Evolutionary conservation across 352 stramenopile genomes (phyloP), one percentile per base, ranked within the genome.

Genomic region (Lagenidium giganteum): DNA sequence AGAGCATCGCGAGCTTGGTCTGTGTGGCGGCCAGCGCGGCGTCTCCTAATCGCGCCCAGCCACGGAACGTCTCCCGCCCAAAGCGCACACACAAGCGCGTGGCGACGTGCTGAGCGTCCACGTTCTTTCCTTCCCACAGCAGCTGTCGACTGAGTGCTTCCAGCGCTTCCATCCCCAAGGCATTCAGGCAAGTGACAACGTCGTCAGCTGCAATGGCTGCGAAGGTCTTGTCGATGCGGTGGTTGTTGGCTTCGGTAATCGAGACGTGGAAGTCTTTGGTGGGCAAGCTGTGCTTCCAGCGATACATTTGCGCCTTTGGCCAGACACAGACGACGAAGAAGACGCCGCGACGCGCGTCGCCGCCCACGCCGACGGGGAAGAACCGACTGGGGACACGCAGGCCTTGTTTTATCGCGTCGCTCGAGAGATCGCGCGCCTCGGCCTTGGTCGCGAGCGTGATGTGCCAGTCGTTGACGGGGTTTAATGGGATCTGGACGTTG

Each of bases 321-420:
- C 73, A 86, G 31, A 79, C 59, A 30, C 70, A 86, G 16, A 86
- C 70, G 11, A 79, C 47, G 23, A 83, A 86, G 51, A 58, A 68
- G 11, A 83, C 57, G 30, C 54, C 46, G 20, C 49, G 53, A 3
- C 13, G 6, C 3, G 27, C 7, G 8, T 42, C 46, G 13, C 47
- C 53, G 13, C 69, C 69, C 11, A 86, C 34, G 2, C 67, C 72
- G 23, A 85, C 62, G 0, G 55, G 54, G 26, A 77, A 77, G 33
- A 67, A 62, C 1, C 64, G 59, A 2, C 47, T 55, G 5, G 58
- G 28, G 4, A 70, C 12, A 16, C 48, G 17, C 28, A 67, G 29
- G 2, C 47, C 44, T 39, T 80, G 62, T 3, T 71, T 35, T 2
- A 69, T 38, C 4, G 62, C 57, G 5, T 32, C 37, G 0, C 28